Conservation (phyloP, 352 stramenopile species). For the Phytophthora chlamydospora region DNA sequence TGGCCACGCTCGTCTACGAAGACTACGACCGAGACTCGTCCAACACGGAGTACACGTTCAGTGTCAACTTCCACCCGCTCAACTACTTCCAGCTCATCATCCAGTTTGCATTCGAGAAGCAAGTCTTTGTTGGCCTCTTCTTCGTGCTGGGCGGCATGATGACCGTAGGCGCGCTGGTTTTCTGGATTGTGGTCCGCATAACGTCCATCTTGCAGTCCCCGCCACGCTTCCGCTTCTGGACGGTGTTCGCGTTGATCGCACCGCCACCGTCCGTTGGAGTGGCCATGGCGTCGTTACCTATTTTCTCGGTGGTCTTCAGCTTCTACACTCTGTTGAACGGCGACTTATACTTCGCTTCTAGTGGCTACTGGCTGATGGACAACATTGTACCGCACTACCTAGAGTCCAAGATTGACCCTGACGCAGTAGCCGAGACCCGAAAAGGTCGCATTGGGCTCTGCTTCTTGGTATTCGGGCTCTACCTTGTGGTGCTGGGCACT, state of each 20-base stretch:
- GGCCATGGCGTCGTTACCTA: conserved; percentile 88
- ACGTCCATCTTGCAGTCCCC: conserved; percentile 92
- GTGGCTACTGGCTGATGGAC: conserved; percentile 81
- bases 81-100: conserved; percentile 96
- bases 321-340: conserved; percentile 80
- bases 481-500: conserved; percentile 79
- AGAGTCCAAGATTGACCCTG: conserved; percentile 83
- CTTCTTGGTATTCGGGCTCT: conserved; percentile 93
- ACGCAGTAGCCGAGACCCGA: conserved; percentile 58
- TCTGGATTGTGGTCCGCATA: conserved; percentile 91
- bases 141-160: conserved; percentile 90
- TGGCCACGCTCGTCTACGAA: conserved; percentile 86
- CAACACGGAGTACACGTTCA: conserved; percentile 91
- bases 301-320: conserved; percentile 67
- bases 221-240: conserved; percentile 91
- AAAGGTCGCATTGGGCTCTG: conserved; percentile 92
- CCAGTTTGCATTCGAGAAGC: conserved; percentile 95
- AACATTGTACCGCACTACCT: conserved; percentile 89
- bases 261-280: conserved; percentile 89
- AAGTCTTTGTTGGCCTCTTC: conserved; percentile 95
- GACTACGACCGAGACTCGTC: conserved; percentile 93
- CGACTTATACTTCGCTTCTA: conserved; percentile 47
- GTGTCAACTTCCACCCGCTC: conserved; percentile 92
- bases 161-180: conserved; percentile 79
- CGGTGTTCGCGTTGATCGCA: conserved; percentile 92